A percentile compares a stretch with the other conserved stretches of the same genome.
These are phyloP conservation scores for Boletus sp. DNA, from an alignment of 1,284 basidiomycete species.

Conservation along the genomic window DNA sequence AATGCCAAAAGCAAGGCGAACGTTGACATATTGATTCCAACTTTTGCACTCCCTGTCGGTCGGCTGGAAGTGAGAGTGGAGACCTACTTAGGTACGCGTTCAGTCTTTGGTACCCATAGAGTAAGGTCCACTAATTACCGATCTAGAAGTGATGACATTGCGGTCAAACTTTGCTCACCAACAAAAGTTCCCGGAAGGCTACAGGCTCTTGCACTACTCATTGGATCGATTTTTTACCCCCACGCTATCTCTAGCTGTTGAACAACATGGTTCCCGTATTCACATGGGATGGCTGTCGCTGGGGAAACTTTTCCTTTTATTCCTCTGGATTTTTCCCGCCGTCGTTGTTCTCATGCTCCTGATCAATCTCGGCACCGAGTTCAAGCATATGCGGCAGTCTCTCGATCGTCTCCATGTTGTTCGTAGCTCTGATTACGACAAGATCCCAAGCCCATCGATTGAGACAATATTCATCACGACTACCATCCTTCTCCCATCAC, in stretches of 20 bases:
- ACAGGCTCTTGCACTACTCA: slow-evolving; percentile 53
- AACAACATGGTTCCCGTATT: slow-evolving; percentile 19
- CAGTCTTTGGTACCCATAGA: background rate
- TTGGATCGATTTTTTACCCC: slow-evolving; percentile 58
- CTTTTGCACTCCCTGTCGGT: slow-evolving; percentile 64
- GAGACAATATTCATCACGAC: slow-evolving; percentile 34
- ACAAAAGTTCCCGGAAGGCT: slow-evolving; percentile 23
- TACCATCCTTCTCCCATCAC: slow-evolving; percentile 31
- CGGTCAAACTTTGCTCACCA: slow-evolving; percentile 31
- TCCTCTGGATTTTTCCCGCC: slow-evolving; percentile 28
- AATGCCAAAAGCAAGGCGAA: slow-evolving; percentile 33
- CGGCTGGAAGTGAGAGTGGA: slow-evolving; percentile 62
- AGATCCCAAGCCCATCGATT: slow-evolving; percentile 4
- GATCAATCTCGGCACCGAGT: slow-evolving; percentile 35
- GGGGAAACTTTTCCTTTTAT: slow-evolving; percentile 30
- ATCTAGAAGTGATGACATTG: slow-evolving; percentile 19
- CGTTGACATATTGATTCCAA: slow-evolving; percentile 59
- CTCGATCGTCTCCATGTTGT: slow-evolving; percentile 33
- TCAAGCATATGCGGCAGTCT: slow-evolving; percentile 37
- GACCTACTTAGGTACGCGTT: slow-evolving; percentile 43
- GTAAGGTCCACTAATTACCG: slow-evolving; percentile 1
- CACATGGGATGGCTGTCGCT: slow-evolving; percentile 26
- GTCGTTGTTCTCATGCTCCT: slow-evolving; percentile 38
- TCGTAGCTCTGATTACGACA: slow-evolving; percentile 23
- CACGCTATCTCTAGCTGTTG: slow-evolving; percentile 41